Evolutionary conservation across 2,329 filamentous ascomycete species (phyloP), one percentile per base, ranked within the genome.

Genomic region (Aspergillus costaricaensis): DNA sequence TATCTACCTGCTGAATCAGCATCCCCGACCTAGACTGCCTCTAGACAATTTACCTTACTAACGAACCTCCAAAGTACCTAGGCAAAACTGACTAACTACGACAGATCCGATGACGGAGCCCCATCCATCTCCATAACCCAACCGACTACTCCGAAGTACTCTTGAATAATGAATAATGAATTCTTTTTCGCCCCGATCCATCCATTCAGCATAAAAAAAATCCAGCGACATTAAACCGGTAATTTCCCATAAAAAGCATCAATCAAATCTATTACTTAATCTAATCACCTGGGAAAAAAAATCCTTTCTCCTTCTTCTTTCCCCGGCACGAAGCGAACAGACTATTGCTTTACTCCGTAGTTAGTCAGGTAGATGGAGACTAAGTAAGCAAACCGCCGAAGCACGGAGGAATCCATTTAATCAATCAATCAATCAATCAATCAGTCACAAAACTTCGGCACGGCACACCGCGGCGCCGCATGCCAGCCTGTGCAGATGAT

Each of bases 71-170:
- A 15, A 54, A 25, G 14, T 27, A 32, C 23, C 23, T 32, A 49
- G 47, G 23, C 23, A 30, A 48, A 56, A 55, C 59, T 58, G 51
- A 55, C 47, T 58, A 54, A 55, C 47, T 5, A 30, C 27, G 61
- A 47, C 44, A 38, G 21, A 41, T 68, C 67, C 67, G 67, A 68
- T 68, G 64, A 66, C 67, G 67, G 67, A 67, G 62, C 23, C 44
- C 44, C 21, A 53, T 36, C 32, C 21, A 53, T 36, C 32, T 12
- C 10, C 32, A 15, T 36, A 36, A 36, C 1, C 9, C 27, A 36
- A 36, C 32, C 32, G 12, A 36, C 32, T 62, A 19, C 25, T 27
- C 25, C 25, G 25, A 23, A 19, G 17, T 27, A 27, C 25, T 27
- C 7, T 8, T 27, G 7, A 27, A 27, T 27, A 44, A 44, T 50